Evolutionary conservation across 176 grass and related monocot genomes (phyloP).

Genomic region (Rhynchospora tenuis): DNA sequence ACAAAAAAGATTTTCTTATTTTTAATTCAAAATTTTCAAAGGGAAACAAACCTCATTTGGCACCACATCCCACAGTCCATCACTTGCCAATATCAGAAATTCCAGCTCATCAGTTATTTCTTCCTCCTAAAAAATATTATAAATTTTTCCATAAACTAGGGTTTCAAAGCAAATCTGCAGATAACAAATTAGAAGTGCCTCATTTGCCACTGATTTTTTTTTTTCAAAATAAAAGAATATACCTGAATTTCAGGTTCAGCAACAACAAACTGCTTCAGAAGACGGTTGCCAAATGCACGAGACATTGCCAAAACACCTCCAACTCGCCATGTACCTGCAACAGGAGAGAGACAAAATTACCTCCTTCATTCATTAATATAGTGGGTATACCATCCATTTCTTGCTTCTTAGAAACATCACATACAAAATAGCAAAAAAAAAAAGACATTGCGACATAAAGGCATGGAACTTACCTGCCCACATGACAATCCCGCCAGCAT

Average conservation of each 20-base stretch:
- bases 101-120: slow-evolving; percentile 63
- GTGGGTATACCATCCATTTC: no score
- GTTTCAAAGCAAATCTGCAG: neutral
- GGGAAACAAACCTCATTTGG: slow-evolving; percentile 60
- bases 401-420: no score
- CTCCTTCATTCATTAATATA: neutral
- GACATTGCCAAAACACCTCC: slow-evolving; percentile 94
- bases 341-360: slow-evolving; percentile 6
- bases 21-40: neutral
- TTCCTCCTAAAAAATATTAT: slow-evolving; percentile 51
- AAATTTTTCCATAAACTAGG: slow-evolving; percentile 2
- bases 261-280: slow-evolving; percentile 81
- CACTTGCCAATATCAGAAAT: slow-evolving; percentile 87
- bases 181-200: neutral
- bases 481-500: slow-evolving; percentile 65
- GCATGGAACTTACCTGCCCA: slow-evolving; percentile 49
- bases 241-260: slow-evolving; percentile 93
- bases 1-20: neutral
- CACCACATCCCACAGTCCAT: slow-evolving; percentile 83
- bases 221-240: slow-evolving; percentile 7
- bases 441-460: neutral
- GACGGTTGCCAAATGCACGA: slow-evolving; percentile 76
- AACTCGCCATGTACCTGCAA: slow-evolving; percentile 85
- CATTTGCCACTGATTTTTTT: slow-evolving; percentile 10
- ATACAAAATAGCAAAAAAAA: no score